phyloP scores from a whole-genome alignment of 495 filamentous ascomycete genomes.

The Trichoderma erinaceum region DNA sequence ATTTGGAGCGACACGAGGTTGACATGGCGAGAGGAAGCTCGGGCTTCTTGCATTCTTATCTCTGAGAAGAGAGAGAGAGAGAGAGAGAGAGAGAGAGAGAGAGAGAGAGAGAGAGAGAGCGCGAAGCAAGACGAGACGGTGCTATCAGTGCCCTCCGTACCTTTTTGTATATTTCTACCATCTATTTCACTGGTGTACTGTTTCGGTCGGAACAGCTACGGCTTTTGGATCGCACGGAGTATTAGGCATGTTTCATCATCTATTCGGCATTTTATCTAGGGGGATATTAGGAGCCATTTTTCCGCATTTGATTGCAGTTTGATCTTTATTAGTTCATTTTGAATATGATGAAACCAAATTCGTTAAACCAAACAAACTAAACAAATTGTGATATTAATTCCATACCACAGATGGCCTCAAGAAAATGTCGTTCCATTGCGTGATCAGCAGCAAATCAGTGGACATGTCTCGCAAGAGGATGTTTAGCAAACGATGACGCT shows the following conservation, averaged over 20 bases:
- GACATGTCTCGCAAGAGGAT: background rate
- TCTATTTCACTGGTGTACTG: background rate
- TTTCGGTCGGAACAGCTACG: conserved; percentile 5
- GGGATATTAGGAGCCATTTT: background rate
- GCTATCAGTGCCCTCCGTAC: background rate
- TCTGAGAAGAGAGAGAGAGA: background rate
- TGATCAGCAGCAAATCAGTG: background rate
- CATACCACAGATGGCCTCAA: background rate
- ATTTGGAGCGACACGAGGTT: background rate
- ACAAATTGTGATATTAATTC: background rate
- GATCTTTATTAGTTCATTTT: background rate
- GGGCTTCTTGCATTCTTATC: background rate
- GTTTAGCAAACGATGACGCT: background rate
- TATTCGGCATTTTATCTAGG: background rate
- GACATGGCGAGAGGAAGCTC: background rate
- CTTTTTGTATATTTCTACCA: conserved; percentile 9
- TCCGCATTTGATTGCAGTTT: background rate
- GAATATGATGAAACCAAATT: background rate
- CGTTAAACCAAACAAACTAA: background rate
- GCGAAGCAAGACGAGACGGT: background rate
- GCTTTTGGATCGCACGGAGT: conserved; percentile 12
- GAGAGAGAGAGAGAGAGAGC: background rate
- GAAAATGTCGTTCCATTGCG: background rate
- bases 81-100: background rate
- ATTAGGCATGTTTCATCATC: background rate